Evolutionary conservation across 345 rosid species (phyloP).

Genomic region (Lepidium aucheri): DNA sequence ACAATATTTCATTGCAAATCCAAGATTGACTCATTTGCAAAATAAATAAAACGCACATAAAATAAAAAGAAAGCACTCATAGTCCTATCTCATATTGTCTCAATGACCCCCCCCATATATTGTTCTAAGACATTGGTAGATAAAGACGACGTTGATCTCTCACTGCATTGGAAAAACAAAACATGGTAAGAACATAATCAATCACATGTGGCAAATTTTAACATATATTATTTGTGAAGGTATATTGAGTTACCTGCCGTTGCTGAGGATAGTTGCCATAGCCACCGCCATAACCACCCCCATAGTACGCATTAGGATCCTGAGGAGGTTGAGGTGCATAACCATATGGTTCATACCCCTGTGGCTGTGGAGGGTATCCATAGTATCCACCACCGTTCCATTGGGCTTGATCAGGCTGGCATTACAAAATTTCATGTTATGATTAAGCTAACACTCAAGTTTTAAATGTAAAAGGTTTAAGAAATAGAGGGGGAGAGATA

Average conservation of each 20-base stretch:
- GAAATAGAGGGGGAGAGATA: neutral
- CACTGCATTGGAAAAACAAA: slow-evolving; percentile 17
- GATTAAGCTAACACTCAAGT: neutral
- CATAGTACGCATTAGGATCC: slow-evolving; percentile 85
- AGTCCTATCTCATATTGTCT: slow-evolving; percentile 20
- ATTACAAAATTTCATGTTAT: slow-evolving; percentile 10
- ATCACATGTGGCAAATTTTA: neutral
- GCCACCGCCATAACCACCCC: slow-evolving; percentile 69
- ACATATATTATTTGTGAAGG: neutral
- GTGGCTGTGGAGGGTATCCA: slow-evolving; percentile 34
- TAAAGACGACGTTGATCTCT: slow-evolving; percentile 4
- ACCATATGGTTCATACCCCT: slow-evolving; percentile 81
- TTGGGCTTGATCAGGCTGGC: slow-evolving; percentile 70
- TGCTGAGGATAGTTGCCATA: slow-evolving; percentile 71
- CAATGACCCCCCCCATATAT: neutral
- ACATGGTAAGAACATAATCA: neutral
- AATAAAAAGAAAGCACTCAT: neutral
- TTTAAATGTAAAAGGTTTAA: neutral
- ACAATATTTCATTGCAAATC: neutral
- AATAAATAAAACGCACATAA: slow-evolving; percentile 3
- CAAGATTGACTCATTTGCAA: neutral
- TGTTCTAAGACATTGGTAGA: slow-evolving; percentile 14
- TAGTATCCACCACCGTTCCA: slow-evolving; percentile 62
- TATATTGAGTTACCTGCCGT: slow-evolving; percentile 6
- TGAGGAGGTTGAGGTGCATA: slow-evolving; percentile 51